Evolutionary conservation across 2,329 filamentous ascomycete genomes (phyloP), one percentile per base, ranked within the genome.

Genomic region (Alternaria sp.): DNA sequence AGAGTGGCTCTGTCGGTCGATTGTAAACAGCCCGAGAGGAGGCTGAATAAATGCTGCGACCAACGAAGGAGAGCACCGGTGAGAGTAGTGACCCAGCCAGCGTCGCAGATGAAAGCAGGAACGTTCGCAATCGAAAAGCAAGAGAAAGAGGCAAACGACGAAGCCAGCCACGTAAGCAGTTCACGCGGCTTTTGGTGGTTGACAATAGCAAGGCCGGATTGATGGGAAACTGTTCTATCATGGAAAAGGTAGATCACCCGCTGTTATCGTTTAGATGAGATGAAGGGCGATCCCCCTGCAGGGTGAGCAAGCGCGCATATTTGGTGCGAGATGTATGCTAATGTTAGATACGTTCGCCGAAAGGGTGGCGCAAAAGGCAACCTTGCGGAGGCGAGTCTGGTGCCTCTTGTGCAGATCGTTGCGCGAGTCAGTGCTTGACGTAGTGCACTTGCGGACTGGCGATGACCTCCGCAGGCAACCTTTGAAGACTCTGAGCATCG

Each of bases 161-260:
- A 61, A 48, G 62, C 56, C 60, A 50, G 68, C 70, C 70, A 68
- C 68, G 70, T 72, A 69, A 70, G 67, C 70, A 63, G 57, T 71
- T 68, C 67, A 72, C 68, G 67, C 67, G 70, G 67, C 66, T 49
- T 46, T 49, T 12, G 50, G 57, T 51, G 50, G 54, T 57, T 51
- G 58, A 61, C 57, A 59, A 62, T 60, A 55, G 56, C 62, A 48
- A 57, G 53, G 59, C 36, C 43, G 52, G 52, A 48, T 58, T 53
- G 60, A 55, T 50, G 50, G 54, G 30, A 59, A 32, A 50, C 2
- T 50, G 44, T 36, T 41, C 20, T 44, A 45, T 30, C 41, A 22
- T 22, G 20, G 36, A 50, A 51, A 18, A 38, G 20, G 45, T 34
- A 36, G 10, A 57, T 46, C 46, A 34, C 44, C 9, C 11, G 28